Evolutionary conservation across 2,329 filamentous ascomycete genomes (phyloP).

Genomic region (Talaromyces pinophilus): DNA sequence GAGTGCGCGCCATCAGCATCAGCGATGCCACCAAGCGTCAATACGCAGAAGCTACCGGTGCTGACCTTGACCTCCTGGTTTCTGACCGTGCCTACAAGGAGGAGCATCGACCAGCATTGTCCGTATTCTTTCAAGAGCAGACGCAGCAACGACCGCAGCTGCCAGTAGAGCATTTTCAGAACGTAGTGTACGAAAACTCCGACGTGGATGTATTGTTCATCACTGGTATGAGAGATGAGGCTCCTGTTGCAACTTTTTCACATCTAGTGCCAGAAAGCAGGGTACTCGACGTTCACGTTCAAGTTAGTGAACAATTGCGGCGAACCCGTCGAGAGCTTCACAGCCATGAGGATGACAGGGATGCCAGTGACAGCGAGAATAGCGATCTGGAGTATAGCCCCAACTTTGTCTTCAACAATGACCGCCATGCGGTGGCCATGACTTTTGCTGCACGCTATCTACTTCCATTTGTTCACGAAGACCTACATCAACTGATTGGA

Average conservation of each 20-base stretch:
- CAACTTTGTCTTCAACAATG: slow-evolving; percentile 3
- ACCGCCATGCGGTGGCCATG: background rate
- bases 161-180: slow-evolving; percentile 55
- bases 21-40: slow-evolving; percentile 60
- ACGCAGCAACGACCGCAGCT: slow-evolving; percentile 48
- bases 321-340: background rate
- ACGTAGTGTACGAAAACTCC: slow-evolving; percentile 44
- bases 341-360: background rate
- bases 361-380: background rate
- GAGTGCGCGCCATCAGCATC: slow-evolving; percentile 54
- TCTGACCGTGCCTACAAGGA: slow-evolving; percentile 63
- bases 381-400: background rate
- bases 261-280: slow-evolving; percentile 56
- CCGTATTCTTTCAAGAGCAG: slow-evolving; percentile 54
- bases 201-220: slow-evolving; percentile 59
- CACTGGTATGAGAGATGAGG: slow-evolving; percentile 64
- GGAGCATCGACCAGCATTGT: slow-evolving; percentile 56
- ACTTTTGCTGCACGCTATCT: background rate
- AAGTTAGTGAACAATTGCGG: slow-evolving; percentile 43
- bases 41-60: slow-evolving; percentile 55
- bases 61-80: slow-evolving; percentile 53
- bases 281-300: slow-evolving; percentile 57
- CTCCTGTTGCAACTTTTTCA: slow-evolving; percentile 57
- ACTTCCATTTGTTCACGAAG: background rate
- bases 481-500: background rate